phyloP scores from a whole-genome alignment of 306 rosid species.

The Herpetospermum pedunculosum region DNA sequence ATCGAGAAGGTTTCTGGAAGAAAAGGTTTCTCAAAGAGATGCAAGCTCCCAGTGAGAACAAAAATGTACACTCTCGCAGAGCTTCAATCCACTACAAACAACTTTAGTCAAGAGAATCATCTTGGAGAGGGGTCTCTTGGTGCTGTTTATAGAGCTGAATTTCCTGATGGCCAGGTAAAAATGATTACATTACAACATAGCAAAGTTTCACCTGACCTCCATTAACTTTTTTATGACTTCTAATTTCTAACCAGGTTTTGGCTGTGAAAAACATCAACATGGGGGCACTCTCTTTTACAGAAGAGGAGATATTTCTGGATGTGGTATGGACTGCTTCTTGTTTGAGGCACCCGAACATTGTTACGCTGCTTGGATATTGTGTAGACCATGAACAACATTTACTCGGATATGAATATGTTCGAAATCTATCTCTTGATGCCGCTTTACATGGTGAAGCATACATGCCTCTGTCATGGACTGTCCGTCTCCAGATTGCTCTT shows the following conservation, averaged over 20 bases:
- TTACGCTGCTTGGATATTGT: constrained; percentile 65
- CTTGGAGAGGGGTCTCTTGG: constrained; percentile 92
- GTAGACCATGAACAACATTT: constrained; percentile 82
- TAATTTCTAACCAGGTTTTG: constrained; percentile 32
- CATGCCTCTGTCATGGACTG: constrained; percentile 69
- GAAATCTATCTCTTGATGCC: constrained; percentile 45
- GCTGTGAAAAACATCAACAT: constrained; percentile 67
- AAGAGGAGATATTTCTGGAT: constrained; percentile 79
- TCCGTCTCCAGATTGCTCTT: constrained; percentile 63
- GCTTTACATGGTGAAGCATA: constrained; percentile 55
- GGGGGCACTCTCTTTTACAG: constrained; percentile 47
- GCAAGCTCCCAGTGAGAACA: constrained; percentile 40
- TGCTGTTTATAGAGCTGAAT: constrained; percentile 71
- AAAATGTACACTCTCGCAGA: constrained; percentile 59
- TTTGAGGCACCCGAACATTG: constrained; percentile 72
- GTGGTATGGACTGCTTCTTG: constrained; percentile 61
- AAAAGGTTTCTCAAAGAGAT: constrained; percentile 48
- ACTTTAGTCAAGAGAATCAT: constrained; percentile 50
- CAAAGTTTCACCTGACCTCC: background rate
- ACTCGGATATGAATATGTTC: constrained; percentile 57
- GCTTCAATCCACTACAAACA: constrained; percentile 69
- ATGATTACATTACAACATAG: background rate
- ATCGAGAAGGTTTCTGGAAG: constrained; percentile 35
- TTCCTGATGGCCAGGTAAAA: constrained; percentile 68
- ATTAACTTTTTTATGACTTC: background rate